Evolutionary conservation across 2,329 filamentous ascomycete species (phyloP).

Genomic region (Nothomitra cinnamomea): DNA sequence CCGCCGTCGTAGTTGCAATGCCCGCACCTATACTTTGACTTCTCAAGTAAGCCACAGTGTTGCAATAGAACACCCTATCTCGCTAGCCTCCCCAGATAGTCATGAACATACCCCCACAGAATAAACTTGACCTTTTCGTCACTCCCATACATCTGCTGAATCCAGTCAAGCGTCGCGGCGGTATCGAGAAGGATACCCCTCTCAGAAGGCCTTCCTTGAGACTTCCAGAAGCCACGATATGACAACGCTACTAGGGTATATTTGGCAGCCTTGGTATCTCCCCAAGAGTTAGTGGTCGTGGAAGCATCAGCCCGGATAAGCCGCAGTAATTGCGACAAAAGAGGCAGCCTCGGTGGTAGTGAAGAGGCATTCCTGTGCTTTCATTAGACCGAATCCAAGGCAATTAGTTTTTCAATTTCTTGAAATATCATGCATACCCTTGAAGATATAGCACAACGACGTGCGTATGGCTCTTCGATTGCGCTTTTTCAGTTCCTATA

Average conservation of each 20-base stretch:
- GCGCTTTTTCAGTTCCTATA: constrained; percentile 8
- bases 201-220: constrained; percentile 52
- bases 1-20: constrained; percentile 46
- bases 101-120: constrained; percentile 40
- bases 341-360: constrained; percentile 28
- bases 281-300: too few relatives aligned
- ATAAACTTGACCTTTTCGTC: constrained; percentile 29
- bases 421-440: constrained; percentile 19
- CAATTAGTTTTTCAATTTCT: neutral
- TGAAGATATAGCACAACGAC: constrained; percentile 32
- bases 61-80: too few relatives aligned
- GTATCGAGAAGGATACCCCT: constrained; percentile 52
- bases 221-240: constrained; percentile 65
- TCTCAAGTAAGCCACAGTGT: too few relatives aligned
- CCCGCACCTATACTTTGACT: constrained; percentile 59
- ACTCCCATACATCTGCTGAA: constrained; percentile 25
- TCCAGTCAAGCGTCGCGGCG: constrained; percentile 45
- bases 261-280: constrained; percentile 5
- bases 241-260: constrained; percentile 31
- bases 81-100: too few relatives aligned
- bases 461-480: constrained; percentile 10
- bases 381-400: neutral
- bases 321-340: constrained; percentile 28
- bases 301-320: neutral
- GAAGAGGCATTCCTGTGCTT: constrained; percentile 25